Conservation (phyloP, 176 grass and related monocot species). For the Pharus latifolius region DNA sequence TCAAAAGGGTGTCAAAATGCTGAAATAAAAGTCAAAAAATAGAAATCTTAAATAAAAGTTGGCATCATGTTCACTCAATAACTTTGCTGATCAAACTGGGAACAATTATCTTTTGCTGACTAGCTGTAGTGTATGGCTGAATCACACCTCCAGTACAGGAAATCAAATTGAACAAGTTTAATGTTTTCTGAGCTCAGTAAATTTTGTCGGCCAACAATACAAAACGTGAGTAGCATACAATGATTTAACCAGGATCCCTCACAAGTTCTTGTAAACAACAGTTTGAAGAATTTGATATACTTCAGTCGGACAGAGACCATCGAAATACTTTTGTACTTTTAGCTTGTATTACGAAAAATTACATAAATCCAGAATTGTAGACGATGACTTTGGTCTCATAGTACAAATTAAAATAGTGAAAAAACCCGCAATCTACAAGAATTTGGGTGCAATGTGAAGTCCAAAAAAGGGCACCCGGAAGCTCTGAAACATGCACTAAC, state of each 20-base stretch:
- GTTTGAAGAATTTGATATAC: background rate
- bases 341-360: no score
- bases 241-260: background rate
- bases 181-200: background rate
- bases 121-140: background rate
- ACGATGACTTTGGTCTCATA: background rate
- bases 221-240: background rate
- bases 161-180: background rate
- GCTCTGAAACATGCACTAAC: background rate
- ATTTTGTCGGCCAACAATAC: background rate
- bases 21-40: background rate
- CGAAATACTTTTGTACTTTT: no score
- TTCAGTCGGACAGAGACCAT: no score
- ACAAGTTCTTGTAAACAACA: background rate
- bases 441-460: no score
- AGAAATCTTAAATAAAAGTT: background rate
- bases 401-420: no score
- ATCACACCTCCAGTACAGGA: background rate
- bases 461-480: no score
- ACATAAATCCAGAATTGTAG: no score
- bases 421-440: no score
- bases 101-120: no score
- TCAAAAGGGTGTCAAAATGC: background rate
- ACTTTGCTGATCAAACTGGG: background rate
- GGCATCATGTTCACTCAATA: background rate